phyloP scores from a whole-genome alignment of 306 rosid genomes.

The Vigna trinervia region DNA sequence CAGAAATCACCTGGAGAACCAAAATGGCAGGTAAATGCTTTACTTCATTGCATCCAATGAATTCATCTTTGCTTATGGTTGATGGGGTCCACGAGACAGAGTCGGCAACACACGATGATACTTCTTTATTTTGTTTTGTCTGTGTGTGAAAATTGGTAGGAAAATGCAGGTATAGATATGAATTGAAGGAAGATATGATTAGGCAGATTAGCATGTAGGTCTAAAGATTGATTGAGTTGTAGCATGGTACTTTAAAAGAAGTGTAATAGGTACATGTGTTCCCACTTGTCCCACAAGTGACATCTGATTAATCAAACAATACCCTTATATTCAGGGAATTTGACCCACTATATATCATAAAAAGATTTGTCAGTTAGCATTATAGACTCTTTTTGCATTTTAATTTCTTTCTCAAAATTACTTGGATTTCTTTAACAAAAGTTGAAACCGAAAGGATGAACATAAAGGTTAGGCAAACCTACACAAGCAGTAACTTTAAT shows the following conservation, averaged over 20 bases:
- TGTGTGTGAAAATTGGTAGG: constrained; percentile 1
- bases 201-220: constrained; percentile 15
- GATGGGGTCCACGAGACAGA: background rate
- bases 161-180: background rate
- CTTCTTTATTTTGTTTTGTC: too few species aligned
- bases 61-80: background rate
- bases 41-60: background rate
- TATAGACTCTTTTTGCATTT: constrained; percentile 7
- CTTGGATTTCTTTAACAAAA: background rate
- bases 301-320: constrained; percentile 24
- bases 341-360: constrained; percentile 11
- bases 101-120: background rate
- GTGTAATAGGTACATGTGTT: background rate
- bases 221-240: background rate
- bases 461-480: background rate
- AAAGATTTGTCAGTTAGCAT: background rate
- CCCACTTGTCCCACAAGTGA: constrained; percentile 5
- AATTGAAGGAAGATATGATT: constrained; percentile 21
- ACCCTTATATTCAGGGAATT: constrained; percentile 4
- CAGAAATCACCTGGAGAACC: constrained; percentile 38
- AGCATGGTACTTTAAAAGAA: constrained; percentile 23
- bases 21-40: constrained; percentile 37
- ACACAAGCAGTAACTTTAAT: background rate
- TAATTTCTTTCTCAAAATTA: constrained; percentile 8
- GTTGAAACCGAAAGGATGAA: background rate